Evolutionary conservation across 805 yeast species (phyloP), one percentile per base, ranked within the genome.

Genomic region (Candida coleopterorum): DNA sequence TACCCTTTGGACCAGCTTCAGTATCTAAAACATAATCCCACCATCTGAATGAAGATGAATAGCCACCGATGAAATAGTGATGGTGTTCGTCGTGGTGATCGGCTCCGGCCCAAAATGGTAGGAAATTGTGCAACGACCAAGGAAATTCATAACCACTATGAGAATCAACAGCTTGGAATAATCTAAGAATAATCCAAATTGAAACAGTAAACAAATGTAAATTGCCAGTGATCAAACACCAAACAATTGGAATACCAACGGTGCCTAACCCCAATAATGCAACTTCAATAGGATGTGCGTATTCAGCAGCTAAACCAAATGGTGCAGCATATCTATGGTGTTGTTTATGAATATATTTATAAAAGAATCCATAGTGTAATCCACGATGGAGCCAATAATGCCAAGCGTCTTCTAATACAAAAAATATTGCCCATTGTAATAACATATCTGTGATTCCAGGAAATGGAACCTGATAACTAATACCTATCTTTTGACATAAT

Each of bases 101-200:
- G 25, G 80, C 80, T 22, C 81, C 81, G 8, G 81, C 80, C 81
- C 81, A 75, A 55, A 75, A 67, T 29, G 81, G 81, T n/a, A 75
- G 35, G 50, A 74, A 62, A 39, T 73, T 54, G 52, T 75, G 73
- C 49, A 75, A 62, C 1, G 79, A 74, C 77, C 76, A 74, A 4
- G 81, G 81, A 56, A 75, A 75, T 40, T 75, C 80, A 49, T 75
- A 75, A 26, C 81, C 81, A 2, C 79, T 73, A 46, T 75, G 81
- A 10, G 80, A 64, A 48, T 75, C 81, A 28, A 75, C 79, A 11
- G 80, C 80, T 49, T 75, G 81, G 48, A 71, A 66, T 44, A 75
- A 64, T 47, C 81, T 61, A 37, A 75, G 51, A 14, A 63, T 56
- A 20, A 75, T 71, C 81, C 81, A 75, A 35, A 63, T 44, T 24